Evolutionary conservation across 148 eudicot species (phyloP).

Genomic region (Camellia japonica): DNA sequence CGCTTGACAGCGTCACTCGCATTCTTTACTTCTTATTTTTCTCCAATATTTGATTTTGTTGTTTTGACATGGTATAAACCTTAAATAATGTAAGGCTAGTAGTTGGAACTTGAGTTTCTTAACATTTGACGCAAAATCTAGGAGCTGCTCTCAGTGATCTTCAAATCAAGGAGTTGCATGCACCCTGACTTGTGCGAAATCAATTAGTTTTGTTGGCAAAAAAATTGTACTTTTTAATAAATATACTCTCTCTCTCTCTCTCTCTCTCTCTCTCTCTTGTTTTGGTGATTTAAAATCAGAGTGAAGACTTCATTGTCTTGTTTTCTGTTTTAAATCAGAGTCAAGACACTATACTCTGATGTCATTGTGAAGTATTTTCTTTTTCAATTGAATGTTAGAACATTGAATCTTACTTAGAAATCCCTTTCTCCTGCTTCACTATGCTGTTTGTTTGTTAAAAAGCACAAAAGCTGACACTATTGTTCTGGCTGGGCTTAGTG

Average conservation of each 20-base stretch:
- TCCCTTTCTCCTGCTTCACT: conserved; percentile 5
- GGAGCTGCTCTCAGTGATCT: background rate
- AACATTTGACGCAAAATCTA: background rate
- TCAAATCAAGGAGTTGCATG: background rate
- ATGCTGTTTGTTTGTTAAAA: conserved; percentile 72
- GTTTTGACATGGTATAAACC: background rate
- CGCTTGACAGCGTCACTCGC: background rate
- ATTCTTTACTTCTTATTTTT: background rate
- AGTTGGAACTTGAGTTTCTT: background rate
- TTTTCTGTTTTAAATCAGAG: background rate
- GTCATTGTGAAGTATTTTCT: background rate
- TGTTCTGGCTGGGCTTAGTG: conserved; percentile 82
- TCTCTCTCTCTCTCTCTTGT: background rate
- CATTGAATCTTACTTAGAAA: background rate
- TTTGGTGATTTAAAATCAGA: background rate
- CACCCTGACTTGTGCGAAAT: background rate
- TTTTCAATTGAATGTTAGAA: background rate
- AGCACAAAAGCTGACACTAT: conserved; percentile 66
- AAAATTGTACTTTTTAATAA: background rate
- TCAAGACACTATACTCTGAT: background rate
- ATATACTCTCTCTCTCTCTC: background rate
- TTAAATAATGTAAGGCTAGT: background rate
- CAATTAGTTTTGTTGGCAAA: background rate
- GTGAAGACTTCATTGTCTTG: background rate
- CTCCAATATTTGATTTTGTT: background rate